Conservation (phyloP, 1,284 basidiomycete genomes). For the Cutaneotrichosporon sp. region DNA sequence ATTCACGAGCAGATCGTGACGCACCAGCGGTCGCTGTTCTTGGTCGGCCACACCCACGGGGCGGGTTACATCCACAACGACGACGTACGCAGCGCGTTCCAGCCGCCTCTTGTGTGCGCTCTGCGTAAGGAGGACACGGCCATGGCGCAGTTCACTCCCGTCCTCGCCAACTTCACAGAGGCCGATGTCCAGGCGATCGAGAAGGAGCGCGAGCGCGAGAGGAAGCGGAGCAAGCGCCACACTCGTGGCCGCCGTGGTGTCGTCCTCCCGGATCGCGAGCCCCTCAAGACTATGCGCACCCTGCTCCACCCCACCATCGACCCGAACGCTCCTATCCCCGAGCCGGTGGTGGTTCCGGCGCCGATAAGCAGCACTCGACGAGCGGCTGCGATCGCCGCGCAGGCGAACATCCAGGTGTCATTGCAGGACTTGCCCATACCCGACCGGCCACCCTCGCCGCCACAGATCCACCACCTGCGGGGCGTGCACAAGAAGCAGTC, state of each 20-base stretch:
- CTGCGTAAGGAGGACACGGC: conserved; percentile 74
- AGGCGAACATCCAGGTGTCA: conserved; percentile 55
- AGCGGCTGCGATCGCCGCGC: conserved; percentile 81
- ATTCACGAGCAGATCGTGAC: conserved; percentile 94
- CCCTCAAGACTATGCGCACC: conserved; percentile 86
- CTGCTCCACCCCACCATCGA: conserved; percentile 59
- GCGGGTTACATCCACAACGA: conserved; percentile 81
- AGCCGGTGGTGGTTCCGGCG: conserved; percentile 56
- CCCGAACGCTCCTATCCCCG: conserved; percentile 52
- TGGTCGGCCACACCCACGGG: conserved; percentile 84
- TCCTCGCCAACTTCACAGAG: conserved; percentile 83
- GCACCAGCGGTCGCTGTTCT: conserved; percentile 88
- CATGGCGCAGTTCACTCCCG: conserved; percentile 73
- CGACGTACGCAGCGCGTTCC: conserved; percentile 85
- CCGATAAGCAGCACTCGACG: conserved; percentile 58
- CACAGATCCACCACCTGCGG: conserved; percentile 25
- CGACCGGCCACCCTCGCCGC: conserved; percentile 54
- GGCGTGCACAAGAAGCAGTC: conserved; percentile 25
- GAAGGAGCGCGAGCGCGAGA: conserved; percentile 90
- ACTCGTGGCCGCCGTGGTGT: conserved; percentile 88
- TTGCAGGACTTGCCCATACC: conserved; percentile 52
- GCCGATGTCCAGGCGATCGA: conserved; percentile 86
- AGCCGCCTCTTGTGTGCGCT: conserved; percentile 67
- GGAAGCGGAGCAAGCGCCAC: conserved; percentile 75
- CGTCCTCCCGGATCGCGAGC: conserved; percentile 88